Evolutionary conservation across 1,139 yeast species (phyloP).

Genomic region (Taphrina wiesneri): DNA sequence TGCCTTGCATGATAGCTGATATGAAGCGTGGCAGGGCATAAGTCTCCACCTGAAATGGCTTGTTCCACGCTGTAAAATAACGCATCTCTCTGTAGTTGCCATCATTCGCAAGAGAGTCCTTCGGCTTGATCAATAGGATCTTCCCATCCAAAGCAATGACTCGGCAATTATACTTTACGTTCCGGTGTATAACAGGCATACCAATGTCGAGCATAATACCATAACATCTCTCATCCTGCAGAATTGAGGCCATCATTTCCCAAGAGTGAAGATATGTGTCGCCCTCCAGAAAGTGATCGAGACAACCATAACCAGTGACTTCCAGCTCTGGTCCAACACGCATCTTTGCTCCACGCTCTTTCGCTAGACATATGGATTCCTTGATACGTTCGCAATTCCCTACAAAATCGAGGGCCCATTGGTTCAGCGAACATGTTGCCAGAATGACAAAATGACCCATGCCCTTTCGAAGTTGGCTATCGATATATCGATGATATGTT

Average conservation of each 20-base stretch:
- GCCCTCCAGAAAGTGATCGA: slow-evolving; percentile 90
- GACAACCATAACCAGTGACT: slow-evolving; percentile 79
- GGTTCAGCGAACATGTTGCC: slow-evolving; percentile 59
- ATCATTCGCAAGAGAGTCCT: slow-evolving; percentile 88
- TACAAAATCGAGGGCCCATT: slow-evolving; percentile 98
- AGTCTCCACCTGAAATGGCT: slow-evolving; percentile 70
- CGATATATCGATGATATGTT: background rate
- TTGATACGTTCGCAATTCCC: slow-evolving; percentile 91
- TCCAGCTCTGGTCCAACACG: slow-evolving; percentile 98
- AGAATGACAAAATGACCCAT: slow-evolving; percentile 31
- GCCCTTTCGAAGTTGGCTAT: background rate
- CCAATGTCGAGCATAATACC: slow-evolving; percentile 88
- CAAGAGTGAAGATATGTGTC: slow-evolving; percentile 88
- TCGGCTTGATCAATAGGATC: slow-evolving; percentile 85
- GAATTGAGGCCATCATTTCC: slow-evolving; percentile 85
- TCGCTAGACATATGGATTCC: slow-evolving; percentile 75
- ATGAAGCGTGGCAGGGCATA: slow-evolving; percentile 70
- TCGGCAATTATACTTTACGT: slow-evolving; percentile 88
- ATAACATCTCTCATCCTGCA: slow-evolving; percentile 63
- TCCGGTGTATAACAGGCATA: slow-evolving; percentile 86
- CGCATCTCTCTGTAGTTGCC: slow-evolving; percentile 98
- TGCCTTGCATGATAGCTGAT: slow-evolving; percentile 60
- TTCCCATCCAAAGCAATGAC: slow-evolving; percentile 74
- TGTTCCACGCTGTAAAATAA: slow-evolving; percentile 90
- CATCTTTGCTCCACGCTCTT: slow-evolving; percentile 69